A percentile compares a stretch with the other conserved stretches of the same genome.
These are phyloP conservation scores for Paramyrothecium sp. DNA, from an alignment of 2,329 filamentous ascomycete genomes.

Conservation along the genomic window DNA sequence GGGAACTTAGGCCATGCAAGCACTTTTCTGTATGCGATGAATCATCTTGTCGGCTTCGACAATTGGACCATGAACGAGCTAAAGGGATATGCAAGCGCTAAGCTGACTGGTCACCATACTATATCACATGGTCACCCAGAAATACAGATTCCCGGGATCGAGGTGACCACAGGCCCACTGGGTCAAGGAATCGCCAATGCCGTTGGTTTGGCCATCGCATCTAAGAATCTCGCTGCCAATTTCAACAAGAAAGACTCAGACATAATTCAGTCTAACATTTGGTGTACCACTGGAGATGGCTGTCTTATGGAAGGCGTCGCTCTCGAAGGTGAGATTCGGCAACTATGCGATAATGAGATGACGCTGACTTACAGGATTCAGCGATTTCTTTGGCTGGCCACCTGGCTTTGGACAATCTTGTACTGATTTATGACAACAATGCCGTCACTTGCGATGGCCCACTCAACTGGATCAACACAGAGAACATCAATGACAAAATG, in stretches of 20 bases:
- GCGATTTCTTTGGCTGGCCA: slow-evolving; percentile 53
- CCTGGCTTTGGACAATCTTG: slow-evolving; percentile 49
- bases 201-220: slow-evolving; percentile 54
- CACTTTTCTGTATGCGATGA: slow-evolving; percentile 48
- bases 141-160: slow-evolving; percentile 53
- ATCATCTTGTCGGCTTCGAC: slow-evolving; percentile 49
- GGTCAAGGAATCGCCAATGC: slow-evolving; percentile 57
- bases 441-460: slow-evolving; percentile 55
- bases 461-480: slow-evolving; percentile 49
- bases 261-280: slow-evolving; percentile 48
- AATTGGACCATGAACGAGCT: slow-evolving; percentile 51
- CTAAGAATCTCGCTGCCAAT: slow-evolving; percentile 48
- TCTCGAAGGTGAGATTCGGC: slow-evolving; percentile 30
- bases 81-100: slow-evolving; percentile 40
- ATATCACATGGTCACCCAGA: slow-evolving; percentile 51
- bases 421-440: slow-evolving; percentile 57
- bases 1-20: slow-evolving; percentile 34
- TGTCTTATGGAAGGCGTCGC: slow-evolving; percentile 56
- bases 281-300: slow-evolving; percentile 54
- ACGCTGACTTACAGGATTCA: background rate
- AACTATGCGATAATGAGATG: too few relatives aligned
- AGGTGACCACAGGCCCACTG: slow-evolving; percentile 56
- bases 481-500: slow-evolving; percentile 57
- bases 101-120: slow-evolving; percentile 24
- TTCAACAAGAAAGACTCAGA: slow-evolving; percentile 49